Evolutionary conservation across 2,329 filamentous ascomycete species (phyloP).

Genomic region (Sclerotinia trifoliorum): DNA sequence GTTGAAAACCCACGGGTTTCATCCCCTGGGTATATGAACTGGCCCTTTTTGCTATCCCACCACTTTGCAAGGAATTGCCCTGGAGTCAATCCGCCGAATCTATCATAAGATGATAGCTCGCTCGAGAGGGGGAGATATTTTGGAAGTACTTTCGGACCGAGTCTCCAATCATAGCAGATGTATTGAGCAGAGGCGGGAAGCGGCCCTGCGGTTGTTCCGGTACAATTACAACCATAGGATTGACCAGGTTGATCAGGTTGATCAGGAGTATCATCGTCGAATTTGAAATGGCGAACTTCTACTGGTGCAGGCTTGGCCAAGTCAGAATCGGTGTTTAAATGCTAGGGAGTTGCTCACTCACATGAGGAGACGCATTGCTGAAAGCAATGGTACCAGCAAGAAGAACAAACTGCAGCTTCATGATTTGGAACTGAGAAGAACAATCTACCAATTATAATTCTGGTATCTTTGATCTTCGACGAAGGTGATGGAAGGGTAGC

Average conservation of each 20-base stretch:
- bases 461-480: neutral
- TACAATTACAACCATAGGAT: conserved; percentile 12
- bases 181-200: conserved; percentile 13
- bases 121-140: conserved; percentile 12
- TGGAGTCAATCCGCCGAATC: conserved; percentile 12
- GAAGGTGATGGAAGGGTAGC: neutral
- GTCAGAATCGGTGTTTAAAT: neutral
- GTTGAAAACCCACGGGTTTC: conserved; percentile 14
- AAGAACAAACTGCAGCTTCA: conserved; percentile 9
- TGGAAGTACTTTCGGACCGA: conserved; percentile 15
- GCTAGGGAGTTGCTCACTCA: neutral
- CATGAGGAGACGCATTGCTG: conserved; percentile 16
- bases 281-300: neutral
- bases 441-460: neutral
- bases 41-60: neutral
- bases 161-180: conserved; percentile 11
- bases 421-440: neutral
- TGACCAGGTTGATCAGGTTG: neutral
- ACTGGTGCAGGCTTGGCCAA: neutral
- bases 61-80: conserved; percentile 16
- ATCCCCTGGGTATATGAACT: neutral
- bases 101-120: conserved; percentile 20
- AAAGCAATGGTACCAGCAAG: conserved; percentile 10
- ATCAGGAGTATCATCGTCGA: neutral
- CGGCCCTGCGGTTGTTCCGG: conserved; percentile 9